Evolutionary conservation across 2,329 filamentous ascomycete species (phyloP).

Genomic region (Atkinsonella texensis): DNA sequence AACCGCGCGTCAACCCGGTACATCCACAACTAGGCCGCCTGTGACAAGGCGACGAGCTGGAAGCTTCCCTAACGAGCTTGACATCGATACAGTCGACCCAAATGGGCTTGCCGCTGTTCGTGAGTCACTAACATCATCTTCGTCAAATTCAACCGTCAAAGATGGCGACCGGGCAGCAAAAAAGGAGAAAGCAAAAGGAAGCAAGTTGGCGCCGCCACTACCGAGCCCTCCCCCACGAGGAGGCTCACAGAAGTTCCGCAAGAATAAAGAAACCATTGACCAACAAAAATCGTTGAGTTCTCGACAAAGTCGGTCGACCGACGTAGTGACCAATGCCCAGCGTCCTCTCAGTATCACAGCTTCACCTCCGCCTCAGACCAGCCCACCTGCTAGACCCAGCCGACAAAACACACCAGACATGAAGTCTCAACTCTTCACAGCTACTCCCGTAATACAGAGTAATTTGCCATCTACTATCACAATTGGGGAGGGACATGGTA

Average conservation of each 20-base stretch:
- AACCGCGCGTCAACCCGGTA: slow-evolving; percentile 43
- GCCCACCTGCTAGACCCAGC: slow-evolving; percentile 50
- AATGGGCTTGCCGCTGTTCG: slow-evolving; percentile 52
- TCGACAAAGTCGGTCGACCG: neutral
- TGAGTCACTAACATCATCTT: slow-evolving; percentile 61
- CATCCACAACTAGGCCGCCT: slow-evolving; percentile 43
- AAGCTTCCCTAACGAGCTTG: slow-evolving; percentile 40
- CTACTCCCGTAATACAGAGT: slow-evolving; percentile 48
- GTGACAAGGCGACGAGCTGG: slow-evolving; percentile 46
- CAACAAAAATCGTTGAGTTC: neutral
- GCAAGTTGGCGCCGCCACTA: slow-evolving; percentile 33
- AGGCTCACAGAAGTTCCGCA: slow-evolving; percentile 44
- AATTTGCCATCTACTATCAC: slow-evolving; percentile 29
- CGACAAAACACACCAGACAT: slow-evolving; percentile 55
- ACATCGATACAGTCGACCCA: slow-evolving; percentile 32
- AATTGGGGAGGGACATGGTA: slow-evolving; percentile 31
- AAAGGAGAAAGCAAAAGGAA: slow-evolving; percentile 30
- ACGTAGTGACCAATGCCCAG: slow-evolving; percentile 22
- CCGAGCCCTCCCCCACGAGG: slow-evolving; percentile 51
- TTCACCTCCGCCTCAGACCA: slow-evolving; percentile 20
- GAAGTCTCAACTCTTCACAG: slow-evolving; percentile 39
- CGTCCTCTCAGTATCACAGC: slow-evolving; percentile 17
- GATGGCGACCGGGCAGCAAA: slow-evolving; percentile 30
- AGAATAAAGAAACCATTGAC: slow-evolving; percentile 10
- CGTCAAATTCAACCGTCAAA: slow-evolving; percentile 57